Evolutionary conservation across 2,329 filamentous ascomycete species (phyloP).

Genomic region (Colletotrichum truncatum): DNA sequence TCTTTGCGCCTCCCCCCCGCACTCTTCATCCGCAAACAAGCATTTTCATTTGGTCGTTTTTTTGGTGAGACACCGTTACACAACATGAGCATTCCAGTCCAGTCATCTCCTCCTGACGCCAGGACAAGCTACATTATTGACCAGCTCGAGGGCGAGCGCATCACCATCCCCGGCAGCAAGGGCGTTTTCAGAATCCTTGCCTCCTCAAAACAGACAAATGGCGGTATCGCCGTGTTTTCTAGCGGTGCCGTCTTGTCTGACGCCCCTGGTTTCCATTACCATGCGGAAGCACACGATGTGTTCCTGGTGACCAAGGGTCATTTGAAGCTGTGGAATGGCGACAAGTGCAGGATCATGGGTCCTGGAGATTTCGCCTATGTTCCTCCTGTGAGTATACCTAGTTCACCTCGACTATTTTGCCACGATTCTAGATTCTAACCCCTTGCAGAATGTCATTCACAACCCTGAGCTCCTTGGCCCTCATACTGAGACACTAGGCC

Average conservation of each 20-base stretch:
- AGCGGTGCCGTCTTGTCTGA: slow-evolving; percentile 56
- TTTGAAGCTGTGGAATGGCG: slow-evolving; percentile 66
- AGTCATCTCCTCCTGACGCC: slow-evolving; percentile 44
- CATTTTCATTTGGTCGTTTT: neutral
- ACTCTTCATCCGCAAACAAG: neutral
- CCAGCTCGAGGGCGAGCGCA: slow-evolving; percentile 59
- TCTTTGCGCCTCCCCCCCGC: slow-evolving; percentile 3
- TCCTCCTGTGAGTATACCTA: slow-evolving; percentile 61
- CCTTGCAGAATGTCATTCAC: slow-evolving; percentile 56
- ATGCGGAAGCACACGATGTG: slow-evolving; percentile 65
- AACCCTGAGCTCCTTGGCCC: slow-evolving; percentile 63
- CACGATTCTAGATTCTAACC: neutral
- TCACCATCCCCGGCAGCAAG: slow-evolving; percentile 62
- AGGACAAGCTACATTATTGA: slow-evolving; percentile 54
- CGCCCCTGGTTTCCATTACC: slow-evolving; percentile 64
- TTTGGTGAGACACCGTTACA: neutral
- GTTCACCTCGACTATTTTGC: no score
- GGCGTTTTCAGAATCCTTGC: slow-evolving; percentile 59
- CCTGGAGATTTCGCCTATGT: slow-evolving; percentile 67
- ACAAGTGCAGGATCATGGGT: slow-evolving; percentile 60
- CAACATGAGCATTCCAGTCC: slow-evolving; percentile 43
- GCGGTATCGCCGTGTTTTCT: slow-evolving; percentile 59
- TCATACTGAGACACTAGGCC: slow-evolving; percentile 62
- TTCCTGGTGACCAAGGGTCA: slow-evolving; percentile 65
- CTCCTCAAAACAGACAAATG: slow-evolving; percentile 60